Evolutionary conservation across 306 rosid species (phyloP).

Genomic region (Erythrophleum fordii): DNA sequence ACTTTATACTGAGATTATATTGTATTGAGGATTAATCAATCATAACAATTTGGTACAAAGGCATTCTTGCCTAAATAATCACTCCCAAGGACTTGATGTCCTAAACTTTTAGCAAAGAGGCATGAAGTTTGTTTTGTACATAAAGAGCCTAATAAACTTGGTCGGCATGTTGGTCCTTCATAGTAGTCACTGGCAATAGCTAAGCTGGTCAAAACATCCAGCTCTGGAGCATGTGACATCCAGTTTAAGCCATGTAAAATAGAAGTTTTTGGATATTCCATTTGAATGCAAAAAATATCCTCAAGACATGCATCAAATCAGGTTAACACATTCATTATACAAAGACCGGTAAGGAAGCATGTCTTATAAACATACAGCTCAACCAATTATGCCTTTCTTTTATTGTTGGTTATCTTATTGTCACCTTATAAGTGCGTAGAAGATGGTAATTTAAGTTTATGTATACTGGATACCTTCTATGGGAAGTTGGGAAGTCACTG

Average conservation of each 20-base stretch:
- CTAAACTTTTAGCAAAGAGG: constrained; percentile 73
- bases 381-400: not conserved
- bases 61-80: constrained; percentile 85
- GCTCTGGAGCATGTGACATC: constrained; percentile 65
- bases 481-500: constrained; percentile 29
- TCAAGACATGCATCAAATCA: constrained; percentile 21
- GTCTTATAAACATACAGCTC: constrained; percentile 10
- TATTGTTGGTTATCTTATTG: not conserved
- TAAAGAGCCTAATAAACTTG: constrained; percentile 56
- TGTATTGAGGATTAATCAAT: too few relatives aligned
- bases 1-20: too few relatives aligned
- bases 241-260: constrained; percentile 43
- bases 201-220: constrained; percentile 91
- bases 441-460: constrained; percentile 28
- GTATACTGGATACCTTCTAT: not conserved
- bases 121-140: constrained; percentile 59
- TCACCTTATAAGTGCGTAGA: constrained; percentile 26
- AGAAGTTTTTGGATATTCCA: constrained; percentile 14
- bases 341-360: constrained; percentile 10
- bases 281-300: constrained; percentile 7
- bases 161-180: constrained; percentile 84
- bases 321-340: constrained; percentile 5
- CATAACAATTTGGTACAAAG: constrained; percentile 89
- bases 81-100: constrained; percentile 88
- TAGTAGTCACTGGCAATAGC: constrained; percentile 83